These are phyloP conservation scores for Podila minutissima DNA, from an alignment of 192 early-diverging fungal genomes.

Conservation along the genomic window DNA sequence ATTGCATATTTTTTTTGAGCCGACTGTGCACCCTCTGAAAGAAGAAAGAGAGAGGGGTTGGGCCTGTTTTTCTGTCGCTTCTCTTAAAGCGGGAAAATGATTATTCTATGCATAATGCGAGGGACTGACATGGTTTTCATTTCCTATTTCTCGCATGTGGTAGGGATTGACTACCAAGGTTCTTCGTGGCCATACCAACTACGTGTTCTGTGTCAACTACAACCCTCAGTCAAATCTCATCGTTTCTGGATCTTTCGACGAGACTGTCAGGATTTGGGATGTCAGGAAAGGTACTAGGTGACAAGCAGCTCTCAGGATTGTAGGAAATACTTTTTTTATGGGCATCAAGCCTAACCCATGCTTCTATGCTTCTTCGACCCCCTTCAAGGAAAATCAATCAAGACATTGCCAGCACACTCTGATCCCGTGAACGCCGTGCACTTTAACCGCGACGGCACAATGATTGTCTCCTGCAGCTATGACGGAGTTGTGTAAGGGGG, in stretches of 20 bases:
- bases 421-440: conserved; percentile 95
- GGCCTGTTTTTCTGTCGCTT: too few relatives aligned
- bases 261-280: conserved; percentile 97
- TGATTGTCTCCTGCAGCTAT: conserved; percentile 94
- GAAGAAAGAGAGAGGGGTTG: too few relatives aligned
- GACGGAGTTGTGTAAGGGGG: conserved; percentile 91
- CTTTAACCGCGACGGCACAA: conserved; percentile 97
- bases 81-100: neutral
- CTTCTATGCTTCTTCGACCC: neutral
- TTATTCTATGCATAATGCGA: neutral
- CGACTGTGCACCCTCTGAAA: neutral
- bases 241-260: conserved; percentile 98
- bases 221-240: conserved; percentile 94
- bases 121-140: neutral
- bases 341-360: neutral
- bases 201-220: conserved; percentile 98
- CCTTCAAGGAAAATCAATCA: conserved; percentile 81
- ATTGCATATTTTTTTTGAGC: conserved; percentile 14
- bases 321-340: neutral
- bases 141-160: neutral
- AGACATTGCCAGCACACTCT: conserved; percentile 92
- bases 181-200: conserved; percentile 93
- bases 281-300: conserved; percentile 73
- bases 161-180: conserved; percentile 77
- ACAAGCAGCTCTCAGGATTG: neutral